These are phyloP conservation scores for Arxiozyma heterogenica DNA, from an alignment of 1,139 yeast species.

Conservation along the genomic window DNA sequence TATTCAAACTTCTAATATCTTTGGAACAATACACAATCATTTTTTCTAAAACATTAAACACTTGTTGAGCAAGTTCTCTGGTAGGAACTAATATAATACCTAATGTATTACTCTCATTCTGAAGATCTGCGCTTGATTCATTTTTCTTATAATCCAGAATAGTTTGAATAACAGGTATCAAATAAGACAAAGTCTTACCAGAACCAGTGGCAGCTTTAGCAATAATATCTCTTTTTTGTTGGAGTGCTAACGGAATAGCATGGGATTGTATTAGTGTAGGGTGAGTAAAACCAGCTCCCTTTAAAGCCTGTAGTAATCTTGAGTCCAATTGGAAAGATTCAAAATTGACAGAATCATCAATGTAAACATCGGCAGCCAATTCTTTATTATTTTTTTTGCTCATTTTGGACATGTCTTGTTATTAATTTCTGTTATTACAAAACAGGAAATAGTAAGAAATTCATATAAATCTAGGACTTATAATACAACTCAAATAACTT, in stretches of 20 bases:
- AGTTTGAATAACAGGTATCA: conserved; percentile 67
- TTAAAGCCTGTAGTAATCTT: conserved; percentile 74
- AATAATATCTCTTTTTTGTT: conserved; percentile 76
- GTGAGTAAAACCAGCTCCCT: conserved; percentile 66
- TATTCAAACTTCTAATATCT: conserved; percentile 55
- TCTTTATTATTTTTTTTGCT: conserved; percentile 2
- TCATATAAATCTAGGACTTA: background rate
- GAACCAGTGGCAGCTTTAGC: conserved; percentile 88
- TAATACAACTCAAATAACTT: too few relatives aligned
- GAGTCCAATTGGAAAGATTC: conserved; percentile 68
- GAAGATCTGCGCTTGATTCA: conserved; percentile 11
- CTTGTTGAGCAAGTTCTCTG: conserved; percentile 80
- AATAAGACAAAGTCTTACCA: conserved; percentile 82
- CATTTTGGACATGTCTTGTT: background rate
- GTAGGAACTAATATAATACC: conserved; percentile 76
- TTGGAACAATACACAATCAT: conserved; percentile 65
- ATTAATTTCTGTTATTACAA: background rate
- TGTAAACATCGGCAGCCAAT: conserved; percentile 49
- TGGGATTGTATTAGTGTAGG: conserved; percentile 88
- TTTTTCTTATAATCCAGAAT: conserved; percentile 39
- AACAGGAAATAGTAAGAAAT: background rate
- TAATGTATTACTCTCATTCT: conserved; percentile 31
- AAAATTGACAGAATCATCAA: conserved; percentile 66
- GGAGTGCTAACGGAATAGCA: conserved; percentile 85
- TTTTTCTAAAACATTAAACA: conserved; percentile 56